phyloP scores from a whole-genome alignment of 768 basidiomycete species.

The Boletus patriciae region DNA sequence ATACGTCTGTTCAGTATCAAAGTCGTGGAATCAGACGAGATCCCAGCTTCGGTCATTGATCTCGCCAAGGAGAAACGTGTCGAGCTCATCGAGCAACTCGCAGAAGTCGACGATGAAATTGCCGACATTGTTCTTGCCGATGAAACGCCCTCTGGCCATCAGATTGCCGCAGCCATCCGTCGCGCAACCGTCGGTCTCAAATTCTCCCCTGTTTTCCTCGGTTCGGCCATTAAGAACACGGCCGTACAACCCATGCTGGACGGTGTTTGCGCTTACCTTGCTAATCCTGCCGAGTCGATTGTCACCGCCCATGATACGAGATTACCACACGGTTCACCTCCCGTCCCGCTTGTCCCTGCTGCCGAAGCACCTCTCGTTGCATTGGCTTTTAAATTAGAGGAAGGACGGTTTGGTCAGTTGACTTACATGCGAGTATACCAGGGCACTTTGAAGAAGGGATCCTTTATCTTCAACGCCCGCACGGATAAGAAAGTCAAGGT shows the following conservation, averaged over 20 bases:
- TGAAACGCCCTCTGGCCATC: slow-evolving; percentile 64
- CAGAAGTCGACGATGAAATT: slow-evolving; percentile 95
- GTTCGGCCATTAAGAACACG: slow-evolving; percentile 97
- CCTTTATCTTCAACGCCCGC: slow-evolving; percentile 84
- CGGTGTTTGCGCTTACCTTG: slow-evolving; percentile 93
- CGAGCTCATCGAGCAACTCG: slow-evolving; percentile 92
- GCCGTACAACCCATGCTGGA: slow-evolving; percentile 92
- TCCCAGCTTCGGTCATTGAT: slow-evolving; percentile 71
- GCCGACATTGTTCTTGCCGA: slow-evolving; percentile 90
- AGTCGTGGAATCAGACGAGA: slow-evolving; percentile 81
- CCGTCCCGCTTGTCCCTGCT: slow-evolving; percentile 77
- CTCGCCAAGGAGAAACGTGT: slow-evolving; percentile 81
- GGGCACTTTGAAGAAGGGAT: slow-evolving; percentile 84
- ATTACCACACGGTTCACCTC: slow-evolving; percentile 61
- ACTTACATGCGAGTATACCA: slow-evolving; percentile 99
- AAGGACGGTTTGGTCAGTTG: slow-evolving; percentile 94
- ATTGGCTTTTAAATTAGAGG: slow-evolving; percentile 97
- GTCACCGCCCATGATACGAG: slow-evolving; percentile 82
- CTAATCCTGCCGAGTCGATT: slow-evolving; percentile 77
- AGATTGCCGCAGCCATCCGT: slow-evolving; percentile 83
- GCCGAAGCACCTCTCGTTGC: slow-evolving; percentile 86
- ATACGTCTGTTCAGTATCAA: slow-evolving; percentile 50
- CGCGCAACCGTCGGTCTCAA: slow-evolving; percentile 85
- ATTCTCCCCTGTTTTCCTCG: slow-evolving; percentile 96
- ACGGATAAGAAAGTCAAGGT: slow-evolving; percentile 98